Percentiles rank a stretch among this genome's conserved stretches.
Conservation (phyloP, 192 early-diverging fungal species). For the Gamsiella multidivaricata region DNA sequence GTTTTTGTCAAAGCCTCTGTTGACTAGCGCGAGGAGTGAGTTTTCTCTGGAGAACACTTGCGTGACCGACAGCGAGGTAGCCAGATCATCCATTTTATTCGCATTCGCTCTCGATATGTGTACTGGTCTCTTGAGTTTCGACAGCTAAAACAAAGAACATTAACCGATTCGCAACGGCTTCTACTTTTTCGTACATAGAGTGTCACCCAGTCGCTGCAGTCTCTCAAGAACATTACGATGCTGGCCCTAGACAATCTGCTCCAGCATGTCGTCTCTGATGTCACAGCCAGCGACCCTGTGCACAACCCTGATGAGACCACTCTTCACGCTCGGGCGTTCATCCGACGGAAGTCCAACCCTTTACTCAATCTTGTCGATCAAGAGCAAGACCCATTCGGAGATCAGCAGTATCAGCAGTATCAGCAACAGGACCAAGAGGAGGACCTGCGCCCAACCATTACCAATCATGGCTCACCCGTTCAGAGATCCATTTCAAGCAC, state of each 20-base stretch:
- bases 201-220: conserved; percentile 60
- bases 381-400: conserved; percentile 1
- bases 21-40: not conserved
- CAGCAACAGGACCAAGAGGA: not conserved
- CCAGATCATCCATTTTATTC: not conserved
- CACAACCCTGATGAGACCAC: conserved; percentile 46
- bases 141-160: too few species aligned
- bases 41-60: conserved; percentile 9
- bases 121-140: too few species aligned
- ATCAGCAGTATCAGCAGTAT: not conserved
- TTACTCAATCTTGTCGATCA: conserved; percentile 9
- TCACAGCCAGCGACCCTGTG: conserved; percentile 35
- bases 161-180: too few species aligned
- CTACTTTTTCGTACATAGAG: conserved; percentile 33
- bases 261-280: conserved; percentile 57
- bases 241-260: conserved; percentile 61
- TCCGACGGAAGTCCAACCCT: conserved; percentile 23
- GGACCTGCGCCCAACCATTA: not conserved
- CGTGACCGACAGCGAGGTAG: conserved; percentile 40
- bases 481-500: conserved; percentile 11
- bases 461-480: too few species aligned
- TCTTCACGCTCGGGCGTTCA: conserved; percentile 35
- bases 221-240: conserved; percentile 63
- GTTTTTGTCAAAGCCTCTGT: too few species aligned
- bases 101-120: too few species aligned